These are phyloP conservation scores for Sextonia rubra DNA, from an alignment of 164 flowering plant genomes.

Conservation along the genomic window DNA sequence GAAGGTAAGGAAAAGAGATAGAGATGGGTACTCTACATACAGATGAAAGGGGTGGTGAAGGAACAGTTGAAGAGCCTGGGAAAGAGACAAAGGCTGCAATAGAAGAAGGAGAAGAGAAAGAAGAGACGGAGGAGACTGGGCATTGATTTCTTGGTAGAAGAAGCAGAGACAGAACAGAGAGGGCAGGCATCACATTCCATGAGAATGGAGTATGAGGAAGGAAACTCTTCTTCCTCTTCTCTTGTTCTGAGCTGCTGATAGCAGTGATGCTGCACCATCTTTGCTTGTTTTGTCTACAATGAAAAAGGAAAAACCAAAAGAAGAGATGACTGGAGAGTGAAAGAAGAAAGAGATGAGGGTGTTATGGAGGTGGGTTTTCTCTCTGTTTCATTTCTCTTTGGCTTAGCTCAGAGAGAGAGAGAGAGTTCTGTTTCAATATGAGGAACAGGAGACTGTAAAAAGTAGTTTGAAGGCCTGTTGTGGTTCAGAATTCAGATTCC, in stretches of 20 bases:
- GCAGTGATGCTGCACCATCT: slow-evolving; percentile 55
- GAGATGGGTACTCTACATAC: slow-evolving; percentile 28
- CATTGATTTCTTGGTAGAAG: slow-evolving; percentile 38
- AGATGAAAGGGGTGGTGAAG: slow-evolving; percentile 25
- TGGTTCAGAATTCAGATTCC: not conserved
- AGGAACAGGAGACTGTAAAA: not conserved
- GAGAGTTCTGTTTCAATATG: not conserved
- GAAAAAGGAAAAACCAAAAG: not conserved
- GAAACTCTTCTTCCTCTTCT: not conserved
- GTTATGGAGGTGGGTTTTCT: not conserved
- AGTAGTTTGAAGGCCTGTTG: not conserved
- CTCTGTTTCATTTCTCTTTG: not conserved
- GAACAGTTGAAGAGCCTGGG: slow-evolving; percentile 35
- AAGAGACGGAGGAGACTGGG: slow-evolving; percentile 55
- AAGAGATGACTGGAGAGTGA: not conserved
- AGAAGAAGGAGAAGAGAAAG: slow-evolving; percentile 45
- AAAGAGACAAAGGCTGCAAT: slow-evolving; percentile 42
- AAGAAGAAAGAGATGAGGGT: not conserved
- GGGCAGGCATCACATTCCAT: slow-evolving; percentile 32
- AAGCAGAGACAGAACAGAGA: slow-evolving; percentile 45
- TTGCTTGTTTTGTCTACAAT: not conserved
- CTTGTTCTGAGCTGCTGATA: slow-evolving; percentile 30
- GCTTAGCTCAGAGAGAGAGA: not conserved
- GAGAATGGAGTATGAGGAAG: slow-evolving; percentile 15
- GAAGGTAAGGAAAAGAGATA: not conserved